Base-by-base conservation (phyloP, 1,284 basidiomycete genomes). In the Heterobasidion occidentale region DNA sequence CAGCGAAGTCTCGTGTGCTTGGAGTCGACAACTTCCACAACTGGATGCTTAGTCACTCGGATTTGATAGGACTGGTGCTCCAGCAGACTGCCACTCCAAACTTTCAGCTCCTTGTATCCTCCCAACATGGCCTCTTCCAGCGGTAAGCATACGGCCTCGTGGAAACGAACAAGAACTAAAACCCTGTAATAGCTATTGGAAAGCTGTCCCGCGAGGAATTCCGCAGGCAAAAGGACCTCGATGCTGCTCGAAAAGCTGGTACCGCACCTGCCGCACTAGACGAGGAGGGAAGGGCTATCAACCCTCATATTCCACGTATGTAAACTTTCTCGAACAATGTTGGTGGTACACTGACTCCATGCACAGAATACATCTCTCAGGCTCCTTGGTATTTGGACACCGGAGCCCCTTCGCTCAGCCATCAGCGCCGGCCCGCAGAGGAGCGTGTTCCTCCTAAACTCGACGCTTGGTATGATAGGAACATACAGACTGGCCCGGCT, bases 371-470 rank as follows among this genome's bases (percentile, higher is more conserved):
- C 66, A 94, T 94, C 64, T 89, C 92, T 7, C 93, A 98, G 73
- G 96, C 94, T 15, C 97, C 97, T 61, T 99, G 97, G 97, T 99
- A 98, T 71, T 83, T 98, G 65, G 91, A 95, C 71, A 92, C 89
- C 15, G 92, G 91, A 50, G 89, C 84, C 45, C 92, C 94, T 1
- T 93, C 94, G 9, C 81, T 99, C 56, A 90, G 86, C 67, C 96
- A 99, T 78, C 97, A 99, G 74, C 89, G 90, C 67, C 84, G 83
- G 61, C 84, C 79, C n/a, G 77, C 86, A 11, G 83, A 86, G 52
- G 86, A 90, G 61, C 76, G 77, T 47, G 76, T 79, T 52, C 70
- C 81, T 12, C 77, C 80, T 63, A 90, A 90, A 68, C 84, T 97
- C 61, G 85, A 94, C 66, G 84, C 87, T 61, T 96, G 94, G 92